phyloP scores from a whole-genome alignment of 2,329 filamentous ascomycete genomes.

The Dactylonectria estremocensis region DNA sequence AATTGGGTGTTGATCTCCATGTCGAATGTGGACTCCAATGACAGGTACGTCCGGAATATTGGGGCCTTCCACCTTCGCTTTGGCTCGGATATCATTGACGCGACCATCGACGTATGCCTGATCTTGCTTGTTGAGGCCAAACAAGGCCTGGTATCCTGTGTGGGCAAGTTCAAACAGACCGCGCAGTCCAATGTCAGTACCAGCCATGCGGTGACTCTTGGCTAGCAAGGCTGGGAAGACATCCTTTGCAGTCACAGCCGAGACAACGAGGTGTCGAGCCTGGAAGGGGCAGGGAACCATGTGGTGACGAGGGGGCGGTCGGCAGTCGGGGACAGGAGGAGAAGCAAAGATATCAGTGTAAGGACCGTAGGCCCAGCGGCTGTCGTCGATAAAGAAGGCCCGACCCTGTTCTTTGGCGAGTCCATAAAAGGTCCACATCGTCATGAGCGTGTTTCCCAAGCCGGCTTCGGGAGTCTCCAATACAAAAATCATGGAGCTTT shows the following conservation, averaged over 20 bases:
- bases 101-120: slow-evolving; percentile 74
- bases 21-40: slow-evolving; percentile 84
- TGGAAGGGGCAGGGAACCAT: slow-evolving; percentile 86
- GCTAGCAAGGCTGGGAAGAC: slow-evolving; percentile 72
- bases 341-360: slow-evolving; percentile 81
- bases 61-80: slow-evolving; percentile 60
- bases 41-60: slow-evolving; percentile 55
- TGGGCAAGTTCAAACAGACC: slow-evolving; percentile 79
- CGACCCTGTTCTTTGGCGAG: slow-evolving; percentile 81
- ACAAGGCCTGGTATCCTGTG: slow-evolving; percentile 81
- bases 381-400: slow-evolving; percentile 88
- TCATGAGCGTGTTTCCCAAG: slow-evolving; percentile 82
- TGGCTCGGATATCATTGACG: slow-evolving; percentile 67
- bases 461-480: slow-evolving; percentile 82
- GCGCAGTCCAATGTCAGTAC: slow-evolving; percentile 52
- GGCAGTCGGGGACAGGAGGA: slow-evolving; percentile 76
- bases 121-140: slow-evolving; percentile 78
- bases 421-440: slow-evolving; percentile 88
- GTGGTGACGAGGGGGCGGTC: slow-evolving; percentile 80
- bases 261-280: slow-evolving; percentile 82
- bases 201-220: slow-evolving; percentile 49
- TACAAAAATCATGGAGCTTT: slow-evolving; percentile 82
- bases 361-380: slow-evolving; percentile 84
- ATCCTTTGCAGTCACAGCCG: slow-evolving; percentile 75
- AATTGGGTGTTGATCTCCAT: slow-evolving; percentile 83